phyloP scores from a whole-genome alignment of 495 filamentous ascomycete genomes.

The Penicillium turbatum region DNA sequence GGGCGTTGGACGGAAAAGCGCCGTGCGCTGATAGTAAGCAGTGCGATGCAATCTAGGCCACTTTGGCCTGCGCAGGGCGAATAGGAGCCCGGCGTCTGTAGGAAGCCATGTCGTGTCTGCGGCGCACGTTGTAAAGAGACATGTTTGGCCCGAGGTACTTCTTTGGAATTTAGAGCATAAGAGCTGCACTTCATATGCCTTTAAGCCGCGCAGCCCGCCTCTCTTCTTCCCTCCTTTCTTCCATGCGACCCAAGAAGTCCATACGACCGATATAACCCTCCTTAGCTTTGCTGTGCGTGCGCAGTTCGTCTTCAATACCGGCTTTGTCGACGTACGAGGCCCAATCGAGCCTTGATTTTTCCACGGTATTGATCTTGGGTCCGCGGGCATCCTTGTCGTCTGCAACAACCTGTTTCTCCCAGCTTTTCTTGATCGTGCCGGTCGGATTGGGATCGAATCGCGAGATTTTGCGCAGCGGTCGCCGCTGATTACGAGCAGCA shows the following conservation, averaged over 20 bases:
- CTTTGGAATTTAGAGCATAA: no score
- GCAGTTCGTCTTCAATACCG: conserved; percentile 87
- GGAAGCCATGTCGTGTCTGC: not conserved
- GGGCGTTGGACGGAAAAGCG: not conserved
- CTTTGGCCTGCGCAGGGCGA: no score
- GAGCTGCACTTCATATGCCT: conserved; percentile 36
- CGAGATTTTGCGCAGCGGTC: conserved; percentile 69
- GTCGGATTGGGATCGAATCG: conserved; percentile 71
- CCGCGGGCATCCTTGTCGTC: conserved; percentile 48
- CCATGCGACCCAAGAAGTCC: conserved; percentile 84
- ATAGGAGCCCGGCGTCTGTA: no score
- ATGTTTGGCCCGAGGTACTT: no score
- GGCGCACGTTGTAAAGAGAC: not conserved
- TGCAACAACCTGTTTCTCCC: conserved; percentile 36
- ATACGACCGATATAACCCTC: conserved; percentile 76
- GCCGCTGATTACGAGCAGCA: conserved; percentile 42
- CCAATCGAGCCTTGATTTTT: conserved; percentile 95
- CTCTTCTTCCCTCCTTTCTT: conserved; percentile 72
- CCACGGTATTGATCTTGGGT: conserved; percentile 89
- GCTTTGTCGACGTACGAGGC: conserved; percentile 87
- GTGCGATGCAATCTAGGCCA: no score
- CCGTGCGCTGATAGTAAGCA: no score
- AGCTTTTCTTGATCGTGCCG: conserved; percentile 48
- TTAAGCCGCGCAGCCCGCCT: conserved; percentile 58
- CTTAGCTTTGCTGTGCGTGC: conserved; percentile 77